Evolutionary conservation across 1,284 basidiomycete species (phyloP).

Genomic region (Apiotrichum domesticum): DNA sequence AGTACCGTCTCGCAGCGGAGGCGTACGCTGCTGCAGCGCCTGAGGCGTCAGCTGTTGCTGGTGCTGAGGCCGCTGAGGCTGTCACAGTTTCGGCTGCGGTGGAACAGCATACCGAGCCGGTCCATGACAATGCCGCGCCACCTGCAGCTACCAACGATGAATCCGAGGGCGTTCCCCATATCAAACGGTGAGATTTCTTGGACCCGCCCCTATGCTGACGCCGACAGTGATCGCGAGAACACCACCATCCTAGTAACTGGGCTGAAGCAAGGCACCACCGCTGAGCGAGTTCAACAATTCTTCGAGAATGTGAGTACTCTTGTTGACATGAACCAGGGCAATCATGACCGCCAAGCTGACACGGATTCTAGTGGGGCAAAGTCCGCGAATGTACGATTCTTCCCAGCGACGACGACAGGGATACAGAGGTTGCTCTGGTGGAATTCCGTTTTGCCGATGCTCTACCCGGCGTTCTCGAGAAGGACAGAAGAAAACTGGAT

Average conservation of each 20-base stretch:
- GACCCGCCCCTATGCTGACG: not conserved
- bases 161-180: conserved; percentile 6
- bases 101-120: not conserved
- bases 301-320: conserved; percentile 71
- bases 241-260: conserved; percentile 81
- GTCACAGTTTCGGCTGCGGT: conserved; percentile 1
- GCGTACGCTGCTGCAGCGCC: not conserved
- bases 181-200: conserved; percentile 22
- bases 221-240: conserved; percentile 83
- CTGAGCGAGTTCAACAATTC: conserved; percentile 62
- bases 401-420: conserved; percentile 15
- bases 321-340: too few species aligned
- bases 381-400: conserved; percentile 64
- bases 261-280: conserved; percentile 56
- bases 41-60: not conserved
- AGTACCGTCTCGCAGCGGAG: conserved; percentile 10
- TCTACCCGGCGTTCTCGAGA: conserved; percentile 78
- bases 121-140: conserved; percentile 1
- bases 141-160: not conserved
- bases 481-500: conserved; percentile 80
- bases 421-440: conserved; percentile 40
- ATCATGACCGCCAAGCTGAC: conserved; percentile 1
- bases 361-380: conserved; percentile 62
- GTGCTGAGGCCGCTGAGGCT: conserved; percentile 1
- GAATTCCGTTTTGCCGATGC: conserved; percentile 52